Conservation (phyloP, 441 rosid species). For the Raphanus hybrid region DNA sequence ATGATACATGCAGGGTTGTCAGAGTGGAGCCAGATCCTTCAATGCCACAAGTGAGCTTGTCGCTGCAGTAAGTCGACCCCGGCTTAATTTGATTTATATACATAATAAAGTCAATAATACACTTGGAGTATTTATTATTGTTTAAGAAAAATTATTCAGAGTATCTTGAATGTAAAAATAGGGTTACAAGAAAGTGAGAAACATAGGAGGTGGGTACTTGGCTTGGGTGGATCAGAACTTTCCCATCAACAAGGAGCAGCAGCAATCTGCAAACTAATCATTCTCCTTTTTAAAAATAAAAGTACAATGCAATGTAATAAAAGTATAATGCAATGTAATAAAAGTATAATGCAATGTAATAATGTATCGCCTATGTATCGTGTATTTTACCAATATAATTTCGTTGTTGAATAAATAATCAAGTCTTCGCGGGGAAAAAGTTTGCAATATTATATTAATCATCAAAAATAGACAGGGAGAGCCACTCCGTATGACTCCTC, state of each 20-base stretch:
- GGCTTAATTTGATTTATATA: neutral
- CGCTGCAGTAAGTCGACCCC: constrained; percentile 52
- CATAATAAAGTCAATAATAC: neutral
- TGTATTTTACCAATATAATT: too few relatives aligned
- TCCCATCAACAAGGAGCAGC: constrained; percentile 49
- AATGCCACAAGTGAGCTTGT: constrained; percentile 67
- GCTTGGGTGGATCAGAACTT: constrained; percentile 63
- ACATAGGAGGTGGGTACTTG: constrained; percentile 83
- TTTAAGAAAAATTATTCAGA: neutral
- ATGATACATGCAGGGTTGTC: constrained; percentile 64
- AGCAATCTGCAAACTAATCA: constrained; percentile 29
- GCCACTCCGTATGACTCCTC: constrained; percentile 13
- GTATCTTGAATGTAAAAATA: constrained; percentile 15
- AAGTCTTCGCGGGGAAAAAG: too few relatives aligned
- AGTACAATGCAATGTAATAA: constrained; percentile 8
- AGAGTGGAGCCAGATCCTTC: constrained; percentile 82
- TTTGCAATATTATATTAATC: neutral
- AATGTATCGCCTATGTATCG: neutral
- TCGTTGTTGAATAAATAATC: too few relatives aligned
- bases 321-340: too few relatives aligned
- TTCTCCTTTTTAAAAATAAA: neutral
- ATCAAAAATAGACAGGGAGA: neutral
- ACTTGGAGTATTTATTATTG: neutral
- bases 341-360: too few relatives aligned
- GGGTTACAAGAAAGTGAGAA: constrained; percentile 75